Percentiles rank a stretch among this genome's conserved stretches.
phyloP scores from a whole-genome alignment of 495 filamentous ascomycete species.

The Penicillium paxilli region DNA sequence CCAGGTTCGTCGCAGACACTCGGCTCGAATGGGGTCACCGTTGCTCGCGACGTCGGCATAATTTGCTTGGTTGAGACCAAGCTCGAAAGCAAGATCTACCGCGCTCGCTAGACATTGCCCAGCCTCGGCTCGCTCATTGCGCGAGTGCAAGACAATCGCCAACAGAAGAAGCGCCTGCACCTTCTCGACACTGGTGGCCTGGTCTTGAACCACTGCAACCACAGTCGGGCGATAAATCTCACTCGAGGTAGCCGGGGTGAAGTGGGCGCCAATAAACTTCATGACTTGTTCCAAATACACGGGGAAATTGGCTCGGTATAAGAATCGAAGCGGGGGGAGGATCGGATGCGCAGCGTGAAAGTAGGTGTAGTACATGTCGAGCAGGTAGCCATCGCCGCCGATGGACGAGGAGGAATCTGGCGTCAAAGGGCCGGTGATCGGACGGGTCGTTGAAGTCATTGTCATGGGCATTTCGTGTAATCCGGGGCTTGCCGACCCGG shows the following conservation, averaged over 20 bases:
- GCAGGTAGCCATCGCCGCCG: conserved; percentile 40
- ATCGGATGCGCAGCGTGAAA: conserved; percentile 49
- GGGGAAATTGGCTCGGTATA: conserved; percentile 31
- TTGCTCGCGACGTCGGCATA: conserved; percentile 48
- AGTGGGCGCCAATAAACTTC: conserved; percentile 49
- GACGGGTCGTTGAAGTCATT: conserved; percentile 3
- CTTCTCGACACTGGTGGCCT: conserved; percentile 38
- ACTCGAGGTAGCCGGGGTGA: conserved; percentile 39
- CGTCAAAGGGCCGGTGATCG: conserved; percentile 33
- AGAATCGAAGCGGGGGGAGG: conserved; percentile 36
- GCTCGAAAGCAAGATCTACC: conserved; percentile 68
- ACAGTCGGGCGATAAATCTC: conserved; percentile 43
- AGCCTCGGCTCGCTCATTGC: conserved; percentile 65
- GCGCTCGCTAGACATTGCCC: conserved; percentile 65
- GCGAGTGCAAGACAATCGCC: conserved; percentile 75
- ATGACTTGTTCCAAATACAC: conserved; percentile 45
- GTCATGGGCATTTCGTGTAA: conserved; percentile 23
- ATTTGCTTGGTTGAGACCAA: conserved; percentile 66
- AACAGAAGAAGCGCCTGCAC: conserved; percentile 78
- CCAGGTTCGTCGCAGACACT: conserved; percentile 85
- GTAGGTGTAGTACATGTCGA: conserved; percentile 49
- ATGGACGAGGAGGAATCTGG: conserved; percentile 42
- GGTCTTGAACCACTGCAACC: conserved; percentile 33
- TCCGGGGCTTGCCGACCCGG: conserved; percentile 26
- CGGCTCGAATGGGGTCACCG: conserved; percentile 59